Conservation (phyloP, 805 yeast species). For the Saturnispora mendoncae region DNA sequence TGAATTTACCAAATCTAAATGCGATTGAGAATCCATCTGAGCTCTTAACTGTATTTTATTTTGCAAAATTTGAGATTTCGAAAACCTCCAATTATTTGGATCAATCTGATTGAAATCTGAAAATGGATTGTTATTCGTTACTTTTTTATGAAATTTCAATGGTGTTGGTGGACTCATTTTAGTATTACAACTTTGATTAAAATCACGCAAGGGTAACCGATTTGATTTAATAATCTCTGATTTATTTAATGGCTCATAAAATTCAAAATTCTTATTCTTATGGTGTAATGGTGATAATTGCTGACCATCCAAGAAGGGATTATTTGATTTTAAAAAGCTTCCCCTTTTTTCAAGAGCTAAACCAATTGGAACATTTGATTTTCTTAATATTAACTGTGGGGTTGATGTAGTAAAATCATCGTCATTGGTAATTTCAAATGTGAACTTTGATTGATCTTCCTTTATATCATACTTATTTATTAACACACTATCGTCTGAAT, state of each 20-base stretch:
- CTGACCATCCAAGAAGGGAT: not conserved
- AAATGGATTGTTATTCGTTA: not conserved
- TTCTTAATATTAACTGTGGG: slow-evolving; percentile 1
- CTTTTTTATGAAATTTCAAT: not conserved
- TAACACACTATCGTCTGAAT: not conserved
- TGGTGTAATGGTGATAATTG: not conserved
- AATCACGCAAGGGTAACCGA: not conserved
- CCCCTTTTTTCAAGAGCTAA: not conserved
- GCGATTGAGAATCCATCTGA: slow-evolving; percentile 2
- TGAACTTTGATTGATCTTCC: not conserved
- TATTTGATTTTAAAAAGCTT: not conserved
- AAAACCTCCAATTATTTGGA: not conserved
- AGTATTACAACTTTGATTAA: not conserved
- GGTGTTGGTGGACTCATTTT: not conserved
- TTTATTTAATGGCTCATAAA: not conserved
- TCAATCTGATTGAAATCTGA: not conserved
- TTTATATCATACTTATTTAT: not conserved
- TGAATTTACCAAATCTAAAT: not conserved
- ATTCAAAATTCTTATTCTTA: not conserved
- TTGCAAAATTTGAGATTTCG: not conserved
- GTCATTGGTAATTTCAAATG: not conserved
- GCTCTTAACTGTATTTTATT: slow-evolving; percentile 3
- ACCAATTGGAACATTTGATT: not conserved
- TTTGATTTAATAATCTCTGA: not conserved
- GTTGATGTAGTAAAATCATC: not conserved